A percentile compares a stretch with the other conserved stretches of the same genome.
Evolutionary conservation across 345 rosid species (phyloP).

Genomic region (Euphorbia peplus): DNA sequence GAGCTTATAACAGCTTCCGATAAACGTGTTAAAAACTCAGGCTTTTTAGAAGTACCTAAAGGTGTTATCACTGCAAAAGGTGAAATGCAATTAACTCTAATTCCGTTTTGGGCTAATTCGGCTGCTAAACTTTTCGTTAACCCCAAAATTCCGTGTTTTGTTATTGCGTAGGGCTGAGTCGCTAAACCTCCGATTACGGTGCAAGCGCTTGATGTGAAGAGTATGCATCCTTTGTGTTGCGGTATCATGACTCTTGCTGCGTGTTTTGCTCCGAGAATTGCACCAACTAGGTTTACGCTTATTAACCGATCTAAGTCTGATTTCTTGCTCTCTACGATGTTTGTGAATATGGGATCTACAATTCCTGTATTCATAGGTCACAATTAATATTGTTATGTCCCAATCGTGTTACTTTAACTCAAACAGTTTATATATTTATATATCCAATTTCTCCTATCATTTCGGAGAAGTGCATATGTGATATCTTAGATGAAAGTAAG

Average conservation of each 20-base stretch:
- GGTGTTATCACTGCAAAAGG: conserved; percentile 3
- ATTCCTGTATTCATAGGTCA: too few species aligned
- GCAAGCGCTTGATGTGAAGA: conserved; percentile 6
- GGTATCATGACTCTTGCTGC: conserved; percentile 5
- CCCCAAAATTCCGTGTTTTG: conserved; percentile 8
- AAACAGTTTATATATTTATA: too few species aligned
- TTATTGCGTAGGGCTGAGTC: conserved; percentile 4
- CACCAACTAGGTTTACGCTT: not conserved
- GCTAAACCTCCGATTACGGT: not conserved
- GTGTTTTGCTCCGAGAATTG: conserved; percentile 6
- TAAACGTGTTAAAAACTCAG: not conserved
- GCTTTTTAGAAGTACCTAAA: not conserved
- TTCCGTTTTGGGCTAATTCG: conserved; percentile 3
- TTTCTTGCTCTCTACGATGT: not conserved
- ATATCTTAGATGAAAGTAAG: too few species aligned
- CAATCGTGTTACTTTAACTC: too few species aligned
- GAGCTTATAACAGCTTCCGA: not conserved
- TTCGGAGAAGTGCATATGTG: too few species aligned
- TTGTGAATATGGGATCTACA: not conserved
- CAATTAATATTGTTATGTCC: too few species aligned
- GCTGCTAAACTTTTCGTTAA: not conserved
- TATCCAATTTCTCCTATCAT: too few species aligned
- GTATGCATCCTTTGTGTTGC: not conserved
- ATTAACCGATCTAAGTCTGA: not conserved
- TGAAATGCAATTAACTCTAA: conserved; percentile 11